phyloP scores from a whole-genome alignment of 116 monocot genomes.

The Posidonia oceanica region DNA sequence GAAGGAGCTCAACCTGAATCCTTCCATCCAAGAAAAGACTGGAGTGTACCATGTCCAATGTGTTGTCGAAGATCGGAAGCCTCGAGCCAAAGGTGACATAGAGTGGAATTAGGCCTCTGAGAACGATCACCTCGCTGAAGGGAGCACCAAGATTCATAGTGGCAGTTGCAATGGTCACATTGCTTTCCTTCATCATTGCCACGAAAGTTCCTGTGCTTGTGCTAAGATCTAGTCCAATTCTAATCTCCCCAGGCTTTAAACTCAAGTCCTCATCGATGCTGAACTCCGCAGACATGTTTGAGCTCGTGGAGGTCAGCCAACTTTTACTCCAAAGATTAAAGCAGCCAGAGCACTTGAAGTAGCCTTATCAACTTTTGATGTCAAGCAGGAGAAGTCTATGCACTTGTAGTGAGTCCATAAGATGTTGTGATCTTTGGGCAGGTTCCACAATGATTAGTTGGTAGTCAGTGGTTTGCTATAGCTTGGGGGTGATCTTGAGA shows the following conservation, averaged over 20 bases:
- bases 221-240: constrained; percentile 59
- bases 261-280: constrained; percentile 16
- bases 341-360: constrained; percentile 19
- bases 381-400: constrained; percentile 17
- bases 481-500: not conserved
- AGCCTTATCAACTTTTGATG: constrained; percentile 10
- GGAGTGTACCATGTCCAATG: constrained; percentile 52
- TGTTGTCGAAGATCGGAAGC: constrained; percentile 61
- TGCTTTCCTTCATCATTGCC: constrained; percentile 37
- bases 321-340: constrained; percentile 7
- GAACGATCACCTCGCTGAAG: constrained; percentile 50
- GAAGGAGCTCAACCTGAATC: constrained; percentile 38
- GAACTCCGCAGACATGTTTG: constrained; percentile 3
- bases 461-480: constrained; percentile 5
- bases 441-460: constrained; percentile 9
- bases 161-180: constrained; percentile 41
- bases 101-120: constrained; percentile 42
- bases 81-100: constrained; percentile 36
- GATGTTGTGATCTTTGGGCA: constrained; percentile 6
- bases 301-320: not conserved
- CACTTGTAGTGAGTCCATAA: constrained; percentile 26
- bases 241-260: constrained; percentile 26
- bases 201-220: constrained; percentile 44
- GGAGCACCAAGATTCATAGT: constrained; percentile 57
- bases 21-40: constrained; percentile 48